Conservation (phyloP, 2,329 filamentous ascomycete genomes). For the Pseudogymnoascus sp. region DNA sequence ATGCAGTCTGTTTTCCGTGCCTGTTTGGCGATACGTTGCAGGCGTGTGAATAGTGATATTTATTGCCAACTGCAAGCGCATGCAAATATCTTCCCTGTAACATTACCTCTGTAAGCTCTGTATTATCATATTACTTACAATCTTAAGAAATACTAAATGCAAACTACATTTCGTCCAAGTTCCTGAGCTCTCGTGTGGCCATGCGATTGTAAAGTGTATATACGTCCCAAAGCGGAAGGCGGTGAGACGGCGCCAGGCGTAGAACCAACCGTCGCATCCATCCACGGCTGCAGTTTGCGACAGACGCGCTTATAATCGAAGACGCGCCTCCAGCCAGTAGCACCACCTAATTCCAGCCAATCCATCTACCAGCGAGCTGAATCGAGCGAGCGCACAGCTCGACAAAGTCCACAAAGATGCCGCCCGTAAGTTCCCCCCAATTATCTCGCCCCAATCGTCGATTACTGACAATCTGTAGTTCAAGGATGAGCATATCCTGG, state of each 20-base stretch:
- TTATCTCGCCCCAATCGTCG: background rate
- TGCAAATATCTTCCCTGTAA: background rate
- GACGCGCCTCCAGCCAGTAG: constrained; percentile 1
- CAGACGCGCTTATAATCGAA: constrained; percentile 8
- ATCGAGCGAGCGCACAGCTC: constrained; percentile 1
- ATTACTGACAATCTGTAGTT: constrained; percentile 25
- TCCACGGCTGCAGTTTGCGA: constrained; percentile 1
- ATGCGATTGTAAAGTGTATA: background rate
- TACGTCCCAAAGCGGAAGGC: background rate
- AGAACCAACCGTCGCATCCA: constrained; percentile 3
- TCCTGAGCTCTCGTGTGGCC: background rate
- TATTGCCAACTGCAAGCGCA: background rate
- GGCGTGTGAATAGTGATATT: background rate
- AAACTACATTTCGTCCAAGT: background rate
- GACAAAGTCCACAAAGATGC: constrained; percentile 5
- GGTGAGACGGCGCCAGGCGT: background rate
- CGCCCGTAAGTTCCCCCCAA: background rate
- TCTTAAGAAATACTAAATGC: background rate
- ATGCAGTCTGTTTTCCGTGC: background rate
- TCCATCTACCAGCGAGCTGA: constrained; percentile 5
- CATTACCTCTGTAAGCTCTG: background rate
- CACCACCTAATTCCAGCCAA: background rate
- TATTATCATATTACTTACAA: background rate
- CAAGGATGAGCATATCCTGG: constrained; percentile 45
- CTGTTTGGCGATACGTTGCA: background rate